Evolutionary conservation across 495 filamentous ascomycete species (phyloP), one percentile per base, ranked within the genome.

Genomic region (Hypoxylon rickii): DNA sequence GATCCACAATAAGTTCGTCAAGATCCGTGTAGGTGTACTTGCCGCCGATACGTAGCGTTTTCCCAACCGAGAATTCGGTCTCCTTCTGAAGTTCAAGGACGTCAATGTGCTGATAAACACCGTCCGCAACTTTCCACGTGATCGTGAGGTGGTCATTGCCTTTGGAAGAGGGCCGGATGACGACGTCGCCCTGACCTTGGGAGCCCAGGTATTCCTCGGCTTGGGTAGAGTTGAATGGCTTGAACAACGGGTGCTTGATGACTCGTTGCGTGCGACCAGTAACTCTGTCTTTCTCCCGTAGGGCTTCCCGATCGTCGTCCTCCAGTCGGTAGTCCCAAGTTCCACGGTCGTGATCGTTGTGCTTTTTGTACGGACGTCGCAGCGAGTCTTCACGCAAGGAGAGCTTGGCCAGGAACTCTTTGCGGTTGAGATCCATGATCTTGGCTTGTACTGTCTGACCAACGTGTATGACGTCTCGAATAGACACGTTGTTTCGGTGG

Each of bases 41-140:
- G 38, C 89, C 88, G 11, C 84, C 89, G 33, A 97, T 87, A 61
- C 88, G 89, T 38, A 97, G 79, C 12, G 83, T 83, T 49, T 83
- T 85, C 22, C 95, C 94, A 10, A 97, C 87, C 3, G 90, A 91
- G 69, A 96, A 96, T 70, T 97, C 92, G 44, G 89, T 97, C 58
- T 93, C 90, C 73, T 98, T 98, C 73, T 95, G 89, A 48, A 98
- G 72, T 71, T 98, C 94, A 15, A 98, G 82, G 26, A 98, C 95
- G 69, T 98, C 95, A 49, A 98, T 89, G 65, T 98, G 94, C 74
- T 98, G 93, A 64, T 90, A 97, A 29, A 97, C 83, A 50, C 88
- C 87, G 60, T 97, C 90, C 0, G 89, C 83, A n/a, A 98, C 90
- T 73, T 97, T 98, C 94, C 94, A 98, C 1, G 94, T 98, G 33